Evolutionary conservation across 1,284 basidiomycete species (phyloP).

Genomic region (Trichosporon coremiiforme): DNA sequence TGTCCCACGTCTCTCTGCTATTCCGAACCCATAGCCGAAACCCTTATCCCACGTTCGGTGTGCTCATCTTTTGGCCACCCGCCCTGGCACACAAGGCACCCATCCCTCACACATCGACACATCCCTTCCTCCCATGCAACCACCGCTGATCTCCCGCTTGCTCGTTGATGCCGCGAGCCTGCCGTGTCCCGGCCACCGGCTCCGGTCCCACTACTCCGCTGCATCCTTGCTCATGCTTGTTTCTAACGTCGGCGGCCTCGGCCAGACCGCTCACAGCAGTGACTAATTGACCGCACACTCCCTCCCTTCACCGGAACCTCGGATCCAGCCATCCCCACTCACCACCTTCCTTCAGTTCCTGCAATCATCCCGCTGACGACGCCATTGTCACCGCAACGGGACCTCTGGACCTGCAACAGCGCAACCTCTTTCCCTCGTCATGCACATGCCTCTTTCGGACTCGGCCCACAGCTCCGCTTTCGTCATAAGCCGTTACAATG

Average conservation of each 20-base stretch:
- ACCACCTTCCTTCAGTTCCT: background rate
- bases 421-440: background rate
- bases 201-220: background rate
- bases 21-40: background rate
- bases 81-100: constrained; percentile 9
- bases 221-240: background rate
- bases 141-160: no score
- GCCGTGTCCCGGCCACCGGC: background rate
- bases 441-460: constrained; percentile 5
- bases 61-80: constrained; percentile 10
- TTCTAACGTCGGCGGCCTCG: background rate
- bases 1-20: no score
- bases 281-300: background rate
- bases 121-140: no score
- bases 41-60: constrained; percentile 5
- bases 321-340: background rate
- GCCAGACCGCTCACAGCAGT: background rate
- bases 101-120: background rate
- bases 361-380: background rate
- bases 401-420: background rate
- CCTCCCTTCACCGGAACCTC: background rate
- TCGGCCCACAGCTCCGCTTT: no score
- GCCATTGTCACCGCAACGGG: background rate
- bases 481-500: background rate
- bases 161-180: no score